A percentile compares a stretch with the other conserved stretches of the same genome.
phyloP scores from a whole-genome alignment of 352 stramenopile species.

The Phytophthora pinifolia region DNA sequence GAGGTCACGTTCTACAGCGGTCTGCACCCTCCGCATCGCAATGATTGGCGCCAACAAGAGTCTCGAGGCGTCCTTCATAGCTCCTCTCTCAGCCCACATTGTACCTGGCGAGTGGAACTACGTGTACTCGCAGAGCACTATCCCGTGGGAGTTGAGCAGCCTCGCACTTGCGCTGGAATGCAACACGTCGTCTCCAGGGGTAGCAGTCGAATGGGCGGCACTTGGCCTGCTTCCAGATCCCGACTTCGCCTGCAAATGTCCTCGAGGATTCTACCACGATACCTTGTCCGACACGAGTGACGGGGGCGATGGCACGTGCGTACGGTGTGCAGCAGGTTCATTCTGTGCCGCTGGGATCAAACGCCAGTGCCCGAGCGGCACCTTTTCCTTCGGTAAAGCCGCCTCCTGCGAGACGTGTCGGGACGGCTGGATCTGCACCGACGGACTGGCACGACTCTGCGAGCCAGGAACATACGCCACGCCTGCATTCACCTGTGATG shows the following conservation, averaged over 20 bases:
- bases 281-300: constrained; percentile 8
- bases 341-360: constrained; percentile 63
- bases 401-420: constrained; percentile 52
- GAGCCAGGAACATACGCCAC: constrained; percentile 56
- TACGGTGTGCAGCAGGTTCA: constrained; percentile 57
- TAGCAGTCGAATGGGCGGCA: constrained; percentile 47
- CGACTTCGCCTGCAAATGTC: constrained; percentile 50
- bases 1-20: constrained; percentile 3
- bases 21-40: constrained; percentile 31
- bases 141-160: constrained; percentile 41
- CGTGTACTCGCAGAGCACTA: constrained; percentile 28
- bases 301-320: constrained; percentile 25
- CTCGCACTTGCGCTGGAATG: constrained; percentile 42
- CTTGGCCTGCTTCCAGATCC: constrained; percentile 61
- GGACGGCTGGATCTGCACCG: constrained; percentile 63
- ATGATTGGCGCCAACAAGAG: constrained; percentile 33
- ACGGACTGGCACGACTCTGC: constrained; percentile 52
- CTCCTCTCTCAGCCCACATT: constrained; percentile 12
- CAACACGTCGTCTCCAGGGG: constrained; percentile 34
- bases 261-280: constrained; percentile 58
- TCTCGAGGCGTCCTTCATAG: constrained; percentile 6
- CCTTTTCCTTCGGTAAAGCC: constrained; percentile 64
- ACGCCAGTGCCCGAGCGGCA: constrained; percentile 40
- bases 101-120: constrained; percentile 37
- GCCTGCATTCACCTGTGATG: constrained; percentile 31